Evolutionary conservation across 352 stramenopile genomes (phyloP), one percentile per base, ranked within the genome.

Genomic region (Blastocystis hominis): DNA sequence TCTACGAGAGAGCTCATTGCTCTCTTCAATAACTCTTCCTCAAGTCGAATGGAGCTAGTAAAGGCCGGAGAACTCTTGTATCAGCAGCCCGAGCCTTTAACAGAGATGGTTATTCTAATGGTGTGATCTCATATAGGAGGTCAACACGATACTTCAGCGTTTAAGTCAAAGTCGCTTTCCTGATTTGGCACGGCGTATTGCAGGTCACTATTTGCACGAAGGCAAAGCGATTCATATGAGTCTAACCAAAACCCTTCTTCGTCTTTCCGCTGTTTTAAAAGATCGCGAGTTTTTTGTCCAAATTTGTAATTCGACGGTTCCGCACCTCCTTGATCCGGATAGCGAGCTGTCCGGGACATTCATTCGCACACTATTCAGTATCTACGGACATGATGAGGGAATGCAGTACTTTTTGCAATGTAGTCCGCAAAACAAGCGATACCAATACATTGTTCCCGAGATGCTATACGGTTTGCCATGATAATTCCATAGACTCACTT

Each of bases 401-500:
- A 84, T 84, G 72, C 44, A 66, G 40, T 84, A 84, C 47, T 84
- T 84, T 30, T 34, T 84, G n/a, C 34, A 34, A 7, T 66, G 47
- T 46, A 44, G 50, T n/a, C 47, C 72, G 10, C 5, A 56, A 10
- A 50, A 20, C 40, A 66, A 47, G 20, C 72, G 72, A 20, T 84
- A 69, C 42, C 34, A 20, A 17, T 44, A 66, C n/a, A 84, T 84
- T 47, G 24, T 84, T 54, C 72, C 72, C 17, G 72, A 84, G 44
- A 46, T 84, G 44, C 44, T 84, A 7, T 84, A 54, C 55, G 56
- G 72, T 66, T 13, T 4, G 9, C 7, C 24, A 30, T 30, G 24
- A n/a, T 34, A 34, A 47, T 44, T n/a, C 15, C 62, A 24, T 46
- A 34, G 10, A 9, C 24, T 46, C 30, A 72, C 62, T 38, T 3